Evolutionary conservation across 148 eudicot species (phyloP).

Genomic region (Drosera capensis): DNA sequence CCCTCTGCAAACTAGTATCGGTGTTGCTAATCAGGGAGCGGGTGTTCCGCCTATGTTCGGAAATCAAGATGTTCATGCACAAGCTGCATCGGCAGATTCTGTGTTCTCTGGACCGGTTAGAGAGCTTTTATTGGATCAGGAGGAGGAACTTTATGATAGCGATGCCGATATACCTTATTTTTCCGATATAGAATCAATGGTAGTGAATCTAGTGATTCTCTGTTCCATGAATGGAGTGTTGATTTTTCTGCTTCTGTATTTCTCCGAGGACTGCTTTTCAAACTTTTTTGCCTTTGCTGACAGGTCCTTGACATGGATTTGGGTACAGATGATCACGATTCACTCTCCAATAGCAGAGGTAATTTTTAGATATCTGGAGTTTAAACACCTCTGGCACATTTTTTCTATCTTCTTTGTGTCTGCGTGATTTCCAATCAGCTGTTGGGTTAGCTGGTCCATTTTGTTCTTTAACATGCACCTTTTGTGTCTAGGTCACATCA

Average conservation of each 20-base stretch:
- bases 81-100: slow-evolving; percentile 7
- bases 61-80: slow-evolving; percentile 12
- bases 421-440: too few relatives aligned
- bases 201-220: slow-evolving; percentile 4
- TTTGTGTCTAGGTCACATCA: too few relatives aligned
- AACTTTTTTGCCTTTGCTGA: slow-evolving; percentile 8
- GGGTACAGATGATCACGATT: slow-evolving; percentile 41
- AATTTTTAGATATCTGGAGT: slow-evolving; percentile 3
- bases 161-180: slow-evolving; percentile 25
- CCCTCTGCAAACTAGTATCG: slow-evolving; percentile 6
- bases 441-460: too few relatives aligned
- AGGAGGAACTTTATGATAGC: slow-evolving; percentile 19
- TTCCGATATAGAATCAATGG: slow-evolving; percentile 36
- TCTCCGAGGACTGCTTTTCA: background rate
- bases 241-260: background rate
- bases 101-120: slow-evolving; percentile 10
- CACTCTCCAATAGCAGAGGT: slow-evolving; percentile 32
- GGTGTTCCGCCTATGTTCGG: background rate
- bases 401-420: too few relatives aligned
- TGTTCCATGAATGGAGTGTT: background rate
- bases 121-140: slow-evolving; percentile 11
- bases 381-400: background rate
- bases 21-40: slow-evolving; percentile 12
- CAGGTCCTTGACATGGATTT: slow-evolving; percentile 90
- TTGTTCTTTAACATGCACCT: too few relatives aligned